Evolutionary conservation across 257 asterid genomes (phyloP), one percentile per base, ranked within the genome.

Genomic region (Buddleja alternifolia): DNA sequence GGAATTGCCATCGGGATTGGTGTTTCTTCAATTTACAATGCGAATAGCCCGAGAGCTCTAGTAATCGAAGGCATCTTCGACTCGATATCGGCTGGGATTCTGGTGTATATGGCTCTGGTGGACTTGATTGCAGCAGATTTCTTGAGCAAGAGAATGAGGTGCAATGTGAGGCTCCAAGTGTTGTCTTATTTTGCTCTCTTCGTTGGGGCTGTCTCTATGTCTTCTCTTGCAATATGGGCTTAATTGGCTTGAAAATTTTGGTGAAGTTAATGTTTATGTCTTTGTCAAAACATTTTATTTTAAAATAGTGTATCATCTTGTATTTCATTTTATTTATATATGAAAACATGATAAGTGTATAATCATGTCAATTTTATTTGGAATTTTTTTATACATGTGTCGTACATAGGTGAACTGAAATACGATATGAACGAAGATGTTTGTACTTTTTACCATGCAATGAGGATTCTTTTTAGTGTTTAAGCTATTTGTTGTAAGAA

Each of bases 91-190:
- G 95, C 98, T 16, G 98, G 98, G 12, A 93, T 93, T 53, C 78
- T 92, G 16, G 92, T 92, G 23, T 90, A 88, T 66, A 92, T 92
- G 98, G 96, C 98, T 60, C 80, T 93, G 51, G 98, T 93, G 42
- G 98, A 93, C 60, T 69, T 93, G 60, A 85, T 93, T 8, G 98
- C 97, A 0, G 96, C 98, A 4, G 97, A 93, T 77, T 93, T 93
- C 81, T 82, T 93, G 92, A 93, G 94, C 20, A 93, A 90, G 86
- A 82, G 85, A 73, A 88, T 93, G 98, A 90, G 96, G 76, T 88
- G 96, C 85, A 86, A 93, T 76, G 14, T 79, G 65, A 86, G 89
- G 88, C 93, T 93, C 34, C 97, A 90, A 75, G 78, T 81, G 2
- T 78, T 75, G 36, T 93, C 97, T 10, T 93, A 90, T 64, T 57